Percentiles rank a stretch among this genome's conserved stretches.
Conservation (phyloP, 371 early-diverging fungal species). For the Circinella umbellata region DNA sequence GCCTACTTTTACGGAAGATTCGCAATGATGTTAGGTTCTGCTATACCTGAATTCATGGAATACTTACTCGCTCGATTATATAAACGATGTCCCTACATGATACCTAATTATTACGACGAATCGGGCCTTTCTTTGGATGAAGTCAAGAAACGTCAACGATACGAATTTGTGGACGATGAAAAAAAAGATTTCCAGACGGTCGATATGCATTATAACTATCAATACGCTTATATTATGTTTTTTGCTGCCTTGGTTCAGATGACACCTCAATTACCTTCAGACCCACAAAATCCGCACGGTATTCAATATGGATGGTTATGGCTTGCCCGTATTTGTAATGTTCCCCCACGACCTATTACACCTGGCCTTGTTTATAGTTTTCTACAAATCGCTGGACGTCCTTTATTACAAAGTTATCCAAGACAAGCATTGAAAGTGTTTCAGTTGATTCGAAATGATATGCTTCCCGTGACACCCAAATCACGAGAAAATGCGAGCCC, state of each 20-base stretch:
- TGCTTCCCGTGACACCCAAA: constrained; percentile 27
- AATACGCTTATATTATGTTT: constrained; percentile 75
- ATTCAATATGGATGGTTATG: constrained; percentile 79
- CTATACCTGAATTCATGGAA: constrained; percentile 65
- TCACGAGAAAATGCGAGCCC: constrained; percentile 24
- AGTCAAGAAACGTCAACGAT: constrained; percentile 38
- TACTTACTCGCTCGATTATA: constrained; percentile 76
- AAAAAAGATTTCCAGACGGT: constrained; percentile 62
- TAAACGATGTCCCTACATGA: constrained; percentile 80
- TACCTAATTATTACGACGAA: constrained; percentile 69
- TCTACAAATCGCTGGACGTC: constrained; percentile 58
- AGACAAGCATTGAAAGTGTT: constrained; percentile 42
- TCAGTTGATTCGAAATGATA: constrained; percentile 26
- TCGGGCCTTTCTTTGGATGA: constrained; percentile 48
- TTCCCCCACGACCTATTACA: constrained; percentile 76
- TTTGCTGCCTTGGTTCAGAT: constrained; percentile 82
- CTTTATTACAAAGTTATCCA: constrained; percentile 38
- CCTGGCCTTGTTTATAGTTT: constrained; percentile 69
- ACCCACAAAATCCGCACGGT: constrained; percentile 58
- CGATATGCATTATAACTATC: constrained; percentile 69
- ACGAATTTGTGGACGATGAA: constrained; percentile 57
- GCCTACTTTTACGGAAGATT: constrained; percentile 80
- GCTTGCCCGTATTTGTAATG: constrained; percentile 79
- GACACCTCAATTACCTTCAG: constrained; percentile 35
- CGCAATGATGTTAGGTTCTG: constrained; percentile 60